Conservation (phyloP, 768 basidiomycete species). For the Udeniomyces megalosporus region DNA sequence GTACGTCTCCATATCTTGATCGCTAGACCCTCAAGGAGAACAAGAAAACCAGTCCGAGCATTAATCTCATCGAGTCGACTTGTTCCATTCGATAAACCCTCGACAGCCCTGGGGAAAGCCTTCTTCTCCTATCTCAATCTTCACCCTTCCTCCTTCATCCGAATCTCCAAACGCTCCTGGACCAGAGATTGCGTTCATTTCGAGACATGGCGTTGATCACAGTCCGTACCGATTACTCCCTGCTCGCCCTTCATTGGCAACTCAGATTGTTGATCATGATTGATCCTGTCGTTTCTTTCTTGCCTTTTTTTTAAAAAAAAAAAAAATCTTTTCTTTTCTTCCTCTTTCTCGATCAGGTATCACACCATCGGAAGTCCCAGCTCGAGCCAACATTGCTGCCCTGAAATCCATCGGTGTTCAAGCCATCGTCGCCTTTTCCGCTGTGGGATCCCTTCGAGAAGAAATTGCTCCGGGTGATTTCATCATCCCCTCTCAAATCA, state of each 20-base stretch:
- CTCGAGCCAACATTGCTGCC: constrained; percentile 85
- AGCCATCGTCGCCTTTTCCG: constrained; percentile 81
- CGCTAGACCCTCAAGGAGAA: not conserved
- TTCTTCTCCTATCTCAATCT: constrained; percentile 82
- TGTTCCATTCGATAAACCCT: not conserved
- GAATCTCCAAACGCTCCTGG: constrained; percentile 36
- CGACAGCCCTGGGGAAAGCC: constrained; percentile 81
- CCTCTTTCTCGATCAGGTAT: constrained; percentile 33
- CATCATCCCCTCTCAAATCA: constrained; percentile 74
- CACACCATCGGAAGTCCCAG: constrained; percentile 62
- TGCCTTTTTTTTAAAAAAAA: too few relatives aligned
- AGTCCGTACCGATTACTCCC: constrained; percentile 13
- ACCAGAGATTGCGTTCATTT: constrained; percentile 63
- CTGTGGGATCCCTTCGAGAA: constrained; percentile 86
- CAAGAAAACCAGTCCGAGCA: not conserved
- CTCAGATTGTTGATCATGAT: too few relatives aligned
- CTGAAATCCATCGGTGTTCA: constrained; percentile 80
- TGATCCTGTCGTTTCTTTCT: too few relatives aligned
- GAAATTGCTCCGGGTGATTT: constrained; percentile 57
- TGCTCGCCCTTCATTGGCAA: too few relatives aligned
- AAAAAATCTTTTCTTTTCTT: too few relatives aligned
- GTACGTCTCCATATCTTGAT: constrained; percentile 33
- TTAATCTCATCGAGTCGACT: not conserved
- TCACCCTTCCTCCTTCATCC: constrained; percentile 42
- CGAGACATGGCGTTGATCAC: constrained; percentile 77